Conservation (phyloP, 345 rosid species). For the Luvunga scandens region DNA sequence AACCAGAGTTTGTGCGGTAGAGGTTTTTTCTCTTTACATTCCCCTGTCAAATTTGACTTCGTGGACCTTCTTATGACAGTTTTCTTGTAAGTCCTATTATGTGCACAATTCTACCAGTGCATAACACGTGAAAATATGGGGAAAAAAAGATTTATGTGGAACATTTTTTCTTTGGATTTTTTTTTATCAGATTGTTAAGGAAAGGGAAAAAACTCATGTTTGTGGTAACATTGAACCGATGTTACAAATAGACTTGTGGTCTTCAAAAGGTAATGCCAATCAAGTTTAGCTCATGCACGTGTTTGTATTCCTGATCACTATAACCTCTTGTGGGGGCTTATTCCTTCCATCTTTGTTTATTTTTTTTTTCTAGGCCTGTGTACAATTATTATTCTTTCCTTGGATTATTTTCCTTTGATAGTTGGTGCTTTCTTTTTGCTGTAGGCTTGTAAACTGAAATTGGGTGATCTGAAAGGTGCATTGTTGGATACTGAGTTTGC, state of each 20-base stretch:
- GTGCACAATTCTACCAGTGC: neutral
- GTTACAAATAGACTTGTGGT: neutral
- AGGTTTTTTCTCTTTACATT: neutral
- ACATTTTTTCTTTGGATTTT: neutral
- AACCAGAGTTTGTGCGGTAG: neutral
- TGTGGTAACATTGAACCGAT: neutral
- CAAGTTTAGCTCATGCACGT: neutral
- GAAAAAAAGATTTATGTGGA: neutral
- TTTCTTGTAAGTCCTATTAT: neutral
- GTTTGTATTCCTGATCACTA: neutral
- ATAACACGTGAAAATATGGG: neutral
- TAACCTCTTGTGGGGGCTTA: neutral
- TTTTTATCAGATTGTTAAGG: neutral
- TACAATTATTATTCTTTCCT: neutral
- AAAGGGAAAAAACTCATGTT: neutral
- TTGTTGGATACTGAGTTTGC: constrained; percentile 84
- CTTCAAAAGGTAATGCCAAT: neutral
- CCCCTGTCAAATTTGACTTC: neutral
- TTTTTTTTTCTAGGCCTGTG: neutral
- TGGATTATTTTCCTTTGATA: neutral
- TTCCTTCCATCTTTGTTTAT: neutral
- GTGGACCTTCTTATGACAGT: neutral
- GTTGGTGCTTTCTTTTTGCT: constrained; percentile 6
- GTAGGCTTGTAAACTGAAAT: constrained; percentile 85
- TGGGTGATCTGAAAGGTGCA: constrained; percentile 89